Percentiles rank a stretch among this genome's conserved stretches.
These are phyloP conservation scores for Puccinia sorghi DNA, from an alignment of 1,284 basidiomycete species.

Conservation along the genomic window DNA sequence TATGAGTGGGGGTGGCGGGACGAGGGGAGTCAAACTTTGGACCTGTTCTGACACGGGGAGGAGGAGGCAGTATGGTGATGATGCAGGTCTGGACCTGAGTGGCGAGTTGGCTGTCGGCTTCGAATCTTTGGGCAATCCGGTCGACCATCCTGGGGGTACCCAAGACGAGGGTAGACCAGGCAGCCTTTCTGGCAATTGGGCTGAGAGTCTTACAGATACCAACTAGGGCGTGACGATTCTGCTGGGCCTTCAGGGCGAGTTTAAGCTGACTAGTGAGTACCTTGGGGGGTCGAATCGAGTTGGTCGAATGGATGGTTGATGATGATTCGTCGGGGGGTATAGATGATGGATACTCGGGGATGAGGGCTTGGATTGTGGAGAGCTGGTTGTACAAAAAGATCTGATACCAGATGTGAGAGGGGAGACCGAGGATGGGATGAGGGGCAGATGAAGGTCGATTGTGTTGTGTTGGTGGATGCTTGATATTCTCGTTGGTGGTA, in stretches of 20 bases:
- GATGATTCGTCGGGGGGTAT: not conserved
- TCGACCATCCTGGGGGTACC: constrained; percentile 14
- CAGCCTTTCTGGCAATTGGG: constrained; percentile 17
- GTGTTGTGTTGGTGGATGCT: not conserved
- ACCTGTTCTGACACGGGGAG: not conserved
- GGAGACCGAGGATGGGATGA: constrained; percentile 25
- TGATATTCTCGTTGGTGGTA: not conserved
- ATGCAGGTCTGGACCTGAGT: constrained; percentile 25
- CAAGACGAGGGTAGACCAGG: constrained; percentile 27
- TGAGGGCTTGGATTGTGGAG: constrained; percentile 3
- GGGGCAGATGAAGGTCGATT: not conserved
- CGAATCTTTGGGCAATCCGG: constrained; percentile 20
- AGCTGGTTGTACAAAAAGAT: constrained; percentile 25
- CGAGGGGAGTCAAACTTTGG: constrained; percentile 1
- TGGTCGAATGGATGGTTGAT: not conserved
- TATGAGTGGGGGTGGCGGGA: not conserved
- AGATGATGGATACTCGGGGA: constrained; percentile 13
- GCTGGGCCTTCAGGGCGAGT: constrained; percentile 23
- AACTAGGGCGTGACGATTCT: constrained; percentile 27
- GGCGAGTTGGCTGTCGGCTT: constrained; percentile 11
- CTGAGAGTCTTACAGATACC: constrained; percentile 17
- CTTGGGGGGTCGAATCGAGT: constrained; percentile 6
- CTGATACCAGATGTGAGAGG: constrained; percentile 24
- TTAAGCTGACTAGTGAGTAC: not conserved
- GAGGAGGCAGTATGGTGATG: not conserved